Conservation (phyloP, 768 basidiomycete genomes). For the Kwoniella pini region DNA sequence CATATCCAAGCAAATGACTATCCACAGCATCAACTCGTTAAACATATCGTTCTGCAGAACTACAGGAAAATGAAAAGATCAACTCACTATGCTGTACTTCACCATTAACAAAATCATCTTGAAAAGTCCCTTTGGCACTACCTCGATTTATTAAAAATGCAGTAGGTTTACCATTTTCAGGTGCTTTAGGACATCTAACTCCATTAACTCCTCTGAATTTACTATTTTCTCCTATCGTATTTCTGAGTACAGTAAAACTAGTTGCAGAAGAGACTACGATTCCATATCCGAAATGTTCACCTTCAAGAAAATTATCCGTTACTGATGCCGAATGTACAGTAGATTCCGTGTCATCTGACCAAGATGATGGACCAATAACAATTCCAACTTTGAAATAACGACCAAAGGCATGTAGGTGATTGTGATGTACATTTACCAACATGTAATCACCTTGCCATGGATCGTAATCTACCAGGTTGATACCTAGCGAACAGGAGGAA, state of each 20-base stretch:
- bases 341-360: conserved; percentile 55
- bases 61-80: not conserved
- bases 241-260: conserved; percentile 50
- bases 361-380: conserved; percentile 53
- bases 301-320: conserved; percentile 50
- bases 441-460: conserved; percentile 56
- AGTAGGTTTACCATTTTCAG: conserved; percentile 50
- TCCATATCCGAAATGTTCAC: conserved; percentile 53
- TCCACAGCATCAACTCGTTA: conserved; percentile 2
- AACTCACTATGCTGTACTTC: conserved; percentile 55
- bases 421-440: conserved; percentile 46
- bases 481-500: conserved; percentile 35
- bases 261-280: conserved; percentile 52
- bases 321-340: conserved; percentile 50
- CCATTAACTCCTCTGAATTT: conserved; percentile 48
- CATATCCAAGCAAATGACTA: conserved; percentile 55
- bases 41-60: not conserved
- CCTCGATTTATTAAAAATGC: conserved; percentile 53
- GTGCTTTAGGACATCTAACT: conserved; percentile 49
- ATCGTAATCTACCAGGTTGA: conserved; percentile 55
- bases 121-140: conserved; percentile 50
- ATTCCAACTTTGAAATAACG: conserved; percentile 53
- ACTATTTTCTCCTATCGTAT: conserved; percentile 41
- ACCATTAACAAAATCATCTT: conserved; percentile 55
- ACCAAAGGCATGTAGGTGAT: conserved; percentile 49